A percentile compares a stretch with the other conserved stretches of the same genome.
Conservation (phyloP, 352 stramenopile species). For the Plasmopara viticola region DNA sequence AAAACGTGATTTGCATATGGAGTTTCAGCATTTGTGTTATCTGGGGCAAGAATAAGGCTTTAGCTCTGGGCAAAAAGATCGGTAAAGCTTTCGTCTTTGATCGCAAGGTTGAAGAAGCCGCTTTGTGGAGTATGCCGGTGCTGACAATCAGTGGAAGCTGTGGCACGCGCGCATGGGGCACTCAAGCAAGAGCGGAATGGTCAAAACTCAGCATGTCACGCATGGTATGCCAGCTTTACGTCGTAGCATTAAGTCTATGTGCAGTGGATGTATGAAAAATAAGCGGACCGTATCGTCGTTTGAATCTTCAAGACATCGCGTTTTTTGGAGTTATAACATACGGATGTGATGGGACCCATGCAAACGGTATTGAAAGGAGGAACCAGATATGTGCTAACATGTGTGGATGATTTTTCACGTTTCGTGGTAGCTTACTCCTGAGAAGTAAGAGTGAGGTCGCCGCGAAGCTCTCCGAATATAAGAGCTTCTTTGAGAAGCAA, state of each 20-base stretch:
- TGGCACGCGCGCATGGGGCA: slow-evolving; percentile 18
- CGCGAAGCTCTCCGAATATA: not conserved
- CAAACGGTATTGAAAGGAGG: slow-evolving; percentile 3
- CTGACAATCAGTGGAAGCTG: slow-evolving; percentile 11
- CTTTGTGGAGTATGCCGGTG: slow-evolving; percentile 3
- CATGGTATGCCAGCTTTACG: slow-evolving; percentile 2
- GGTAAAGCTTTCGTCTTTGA: slow-evolving; percentile 16
- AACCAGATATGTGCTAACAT: not conserved
- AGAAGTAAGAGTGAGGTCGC: slow-evolving; percentile 2
- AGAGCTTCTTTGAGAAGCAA: not conserved
- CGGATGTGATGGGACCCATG: not conserved
- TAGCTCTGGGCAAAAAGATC: slow-evolving; percentile 11
- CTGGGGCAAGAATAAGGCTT: not conserved
- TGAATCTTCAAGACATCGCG: slow-evolving; percentile 2
- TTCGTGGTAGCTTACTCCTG: slow-evolving; percentile 1
- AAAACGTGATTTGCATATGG: slow-evolving; percentile 7
- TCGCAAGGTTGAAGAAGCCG: slow-evolving; percentile 8
- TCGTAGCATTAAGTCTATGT: not conserved
- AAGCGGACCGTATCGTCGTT: not conserved
- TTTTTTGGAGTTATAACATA: slow-evolving; percentile 3
- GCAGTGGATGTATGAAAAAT: slow-evolving; percentile 9
- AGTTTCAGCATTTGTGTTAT: slow-evolving; percentile 9
- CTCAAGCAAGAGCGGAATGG: slow-evolving; percentile 3
- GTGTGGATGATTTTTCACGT: not conserved
- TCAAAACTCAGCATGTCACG: slow-evolving; percentile 5